Percentiles rank a stretch among this genome's conserved stretches.
These are phyloP conservation scores for Cladophialophora immunda DNA, from an alignment of 2,329 filamentous ascomycete species.

Conservation along the genomic window DNA sequence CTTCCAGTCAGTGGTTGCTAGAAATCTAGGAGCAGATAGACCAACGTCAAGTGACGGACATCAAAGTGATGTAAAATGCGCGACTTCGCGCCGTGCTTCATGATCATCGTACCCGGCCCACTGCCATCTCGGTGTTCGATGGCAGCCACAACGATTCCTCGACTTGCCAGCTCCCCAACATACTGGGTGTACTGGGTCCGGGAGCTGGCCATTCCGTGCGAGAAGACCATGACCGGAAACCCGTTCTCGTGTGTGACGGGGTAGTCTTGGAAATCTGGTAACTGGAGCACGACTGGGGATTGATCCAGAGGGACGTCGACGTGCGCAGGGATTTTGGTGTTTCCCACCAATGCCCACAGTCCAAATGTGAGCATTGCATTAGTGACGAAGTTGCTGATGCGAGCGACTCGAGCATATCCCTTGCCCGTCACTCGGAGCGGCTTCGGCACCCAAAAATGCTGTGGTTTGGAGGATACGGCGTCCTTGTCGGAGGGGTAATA, in stretches of 20 bases:
- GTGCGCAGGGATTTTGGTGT: slow-evolving; percentile 40
- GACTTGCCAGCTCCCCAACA: slow-evolving; percentile 38
- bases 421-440: slow-evolving; percentile 36
- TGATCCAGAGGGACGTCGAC: slow-evolving; percentile 40
- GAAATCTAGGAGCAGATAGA: background rate
- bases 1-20: background rate
- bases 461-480: slow-evolving; percentile 29
- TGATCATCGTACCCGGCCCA: slow-evolving; percentile 39
- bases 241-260: slow-evolving; percentile 30
- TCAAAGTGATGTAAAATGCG: slow-evolving; percentile 33
- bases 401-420: slow-evolving; percentile 40
- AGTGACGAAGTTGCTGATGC: slow-evolving; percentile 40
- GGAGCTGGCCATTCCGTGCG: slow-evolving; percentile 41
- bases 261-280: slow-evolving; percentile 1
- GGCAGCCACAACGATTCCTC: slow-evolving; percentile 39
- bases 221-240: slow-evolving; percentile 40
- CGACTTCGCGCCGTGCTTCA: slow-evolving; percentile 20
- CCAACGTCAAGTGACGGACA: slow-evolving; percentile 29
- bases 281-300: slow-evolving; percentile 22
- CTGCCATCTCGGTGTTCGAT: slow-evolving; percentile 42
- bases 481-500: slow-evolving; percentile 40
- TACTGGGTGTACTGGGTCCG: slow-evolving; percentile 42
- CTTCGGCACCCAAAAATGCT: slow-evolving; percentile 40
- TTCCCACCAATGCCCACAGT: slow-evolving; percentile 37
- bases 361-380: slow-evolving; percentile 38